Evolutionary conservation across 352 stramenopile genomes (phyloP).

Genomic region (Phytophthora crassamura): DNA sequence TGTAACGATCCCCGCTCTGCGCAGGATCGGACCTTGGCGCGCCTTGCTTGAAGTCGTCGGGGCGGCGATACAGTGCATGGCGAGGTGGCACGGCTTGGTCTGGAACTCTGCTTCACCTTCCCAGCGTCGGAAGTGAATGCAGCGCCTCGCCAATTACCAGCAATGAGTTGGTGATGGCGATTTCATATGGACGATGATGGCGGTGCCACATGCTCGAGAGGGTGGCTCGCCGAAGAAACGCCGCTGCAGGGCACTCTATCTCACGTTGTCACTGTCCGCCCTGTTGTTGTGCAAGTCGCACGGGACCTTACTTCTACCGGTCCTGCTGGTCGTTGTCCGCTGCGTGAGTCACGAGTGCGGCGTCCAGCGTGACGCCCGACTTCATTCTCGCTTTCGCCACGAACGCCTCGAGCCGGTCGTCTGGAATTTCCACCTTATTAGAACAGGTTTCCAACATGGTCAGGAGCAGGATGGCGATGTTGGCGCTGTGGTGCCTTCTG

Average conservation of each 20-base stretch:
- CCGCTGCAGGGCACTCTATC: slow-evolving; percentile 17
- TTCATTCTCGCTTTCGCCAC: slow-evolving; percentile 30
- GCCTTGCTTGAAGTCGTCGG: slow-evolving; percentile 10
- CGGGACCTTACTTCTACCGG: slow-evolving; percentile 32
- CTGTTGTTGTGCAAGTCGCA: slow-evolving; percentile 29
- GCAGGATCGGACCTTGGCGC: slow-evolving; percentile 17
- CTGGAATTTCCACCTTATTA: background rate
- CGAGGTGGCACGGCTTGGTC: background rate
- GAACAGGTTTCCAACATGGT: slow-evolving; percentile 11
- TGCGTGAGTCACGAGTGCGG: slow-evolving; percentile 24
- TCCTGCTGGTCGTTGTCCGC: slow-evolving; percentile 33
- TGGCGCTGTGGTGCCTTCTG: slow-evolving; percentile 19
- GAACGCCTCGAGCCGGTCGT: slow-evolving; percentile 5
- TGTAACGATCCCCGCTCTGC: slow-evolving; percentile 24
- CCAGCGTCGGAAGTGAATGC: background rate
- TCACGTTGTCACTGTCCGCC: slow-evolving; percentile 23
- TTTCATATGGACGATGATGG: slow-evolving; percentile 17
- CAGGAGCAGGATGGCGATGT: background rate
- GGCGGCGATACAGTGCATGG: background rate
- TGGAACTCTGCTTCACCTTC: background rate
- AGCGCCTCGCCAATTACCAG: slow-evolving; percentile 8
- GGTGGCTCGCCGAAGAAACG: slow-evolving; percentile 14
- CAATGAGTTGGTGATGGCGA: slow-evolving; percentile 2
- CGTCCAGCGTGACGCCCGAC: slow-evolving; percentile 3
- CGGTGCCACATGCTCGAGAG: slow-evolving; percentile 24